These are phyloP conservation scores for Nemophila menziesii DNA, from an alignment of 257 asterid species.

Conservation along the genomic window DNA sequence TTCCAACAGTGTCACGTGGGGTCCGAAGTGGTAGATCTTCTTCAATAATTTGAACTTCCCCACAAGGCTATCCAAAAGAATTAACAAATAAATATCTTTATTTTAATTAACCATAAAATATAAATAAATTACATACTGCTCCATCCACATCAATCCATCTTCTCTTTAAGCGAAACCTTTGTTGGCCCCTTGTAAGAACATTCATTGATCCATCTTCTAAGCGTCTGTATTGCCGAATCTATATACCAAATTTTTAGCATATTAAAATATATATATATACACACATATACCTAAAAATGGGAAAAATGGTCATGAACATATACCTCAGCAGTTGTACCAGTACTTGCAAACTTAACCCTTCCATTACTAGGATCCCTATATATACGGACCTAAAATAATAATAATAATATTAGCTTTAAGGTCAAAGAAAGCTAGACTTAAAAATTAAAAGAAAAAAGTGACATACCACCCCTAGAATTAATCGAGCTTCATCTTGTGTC, in stretches of 20 bases:
- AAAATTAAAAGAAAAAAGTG: slow-evolving; percentile 6
- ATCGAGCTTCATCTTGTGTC: slow-evolving; percentile 68
- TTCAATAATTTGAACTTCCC: slow-evolving; percentile 68
- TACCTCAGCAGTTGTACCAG: slow-evolving; percentile 98
- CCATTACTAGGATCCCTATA: slow-evolving; percentile 41
- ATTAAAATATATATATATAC: background rate
- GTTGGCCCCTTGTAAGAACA: slow-evolving; percentile 84
- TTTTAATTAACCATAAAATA: background rate
- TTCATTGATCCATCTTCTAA: slow-evolving; percentile 93
- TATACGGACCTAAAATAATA: slow-evolving; percentile 58
- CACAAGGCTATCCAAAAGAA: slow-evolving; percentile 49
- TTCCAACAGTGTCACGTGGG: slow-evolving; percentile 81
- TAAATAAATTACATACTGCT: slow-evolving; percentile 71
- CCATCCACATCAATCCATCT: slow-evolving; percentile 78
- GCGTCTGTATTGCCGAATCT: slow-evolving; percentile 86
- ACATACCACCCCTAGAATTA: slow-evolving; percentile 83
- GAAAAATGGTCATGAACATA: slow-evolving; percentile 6
- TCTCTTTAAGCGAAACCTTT: slow-evolving; percentile 82
- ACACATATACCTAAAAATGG: background rate
- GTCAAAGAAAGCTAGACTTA: slow-evolving; percentile 10
- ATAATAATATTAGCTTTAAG: slow-evolving; percentile 9
- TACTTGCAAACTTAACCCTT: slow-evolving; percentile 46
- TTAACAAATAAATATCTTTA: slow-evolving; percentile 6
- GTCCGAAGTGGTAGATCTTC: slow-evolving; percentile 84
- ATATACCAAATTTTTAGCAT: slow-evolving; percentile 14